phyloP scores from a whole-genome alignment of 768 basidiomycete genomes.

The Dacryopinax primogenitus region DNA sequence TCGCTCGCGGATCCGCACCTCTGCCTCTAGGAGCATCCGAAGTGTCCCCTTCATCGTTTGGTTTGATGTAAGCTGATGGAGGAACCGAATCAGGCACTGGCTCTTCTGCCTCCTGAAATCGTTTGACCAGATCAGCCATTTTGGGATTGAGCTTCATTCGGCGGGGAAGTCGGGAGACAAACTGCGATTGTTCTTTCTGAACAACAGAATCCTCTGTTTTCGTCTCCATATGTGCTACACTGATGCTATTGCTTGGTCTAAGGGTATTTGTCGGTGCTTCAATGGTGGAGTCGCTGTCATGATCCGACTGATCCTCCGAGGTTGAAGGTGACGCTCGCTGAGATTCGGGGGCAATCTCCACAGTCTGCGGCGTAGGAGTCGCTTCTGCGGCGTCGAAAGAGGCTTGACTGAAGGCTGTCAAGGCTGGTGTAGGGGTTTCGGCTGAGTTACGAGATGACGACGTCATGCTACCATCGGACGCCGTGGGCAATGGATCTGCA shows the following conservation, averaged over 20 bases:
- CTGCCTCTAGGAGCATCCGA: constrained; percentile 15
- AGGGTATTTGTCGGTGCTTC: constrained; percentile 25
- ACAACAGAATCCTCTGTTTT: background rate
- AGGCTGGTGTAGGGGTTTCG: background rate
- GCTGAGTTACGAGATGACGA: background rate
- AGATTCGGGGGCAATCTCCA: background rate
- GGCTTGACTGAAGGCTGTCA: background rate
- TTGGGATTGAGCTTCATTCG: constrained; percentile 24
- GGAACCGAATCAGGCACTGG: constrained; percentile 20
- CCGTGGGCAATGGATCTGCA: background rate
- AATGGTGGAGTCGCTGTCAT: constrained; percentile 77
- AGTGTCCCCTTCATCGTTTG: background rate
- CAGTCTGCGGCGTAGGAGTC: background rate
- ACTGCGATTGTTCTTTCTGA: constrained; percentile 9
- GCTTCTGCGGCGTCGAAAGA: background rate
- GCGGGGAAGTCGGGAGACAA: constrained; percentile 26
- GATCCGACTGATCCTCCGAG: constrained; percentile 38
- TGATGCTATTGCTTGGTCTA: background rate
- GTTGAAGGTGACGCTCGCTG: constrained; percentile 3
- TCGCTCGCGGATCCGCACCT: constrained; percentile 27
- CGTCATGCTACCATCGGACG: background rate
- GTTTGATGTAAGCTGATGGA: constrained; percentile 15
- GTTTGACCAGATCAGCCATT: constrained; percentile 74
- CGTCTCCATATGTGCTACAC: background rate
- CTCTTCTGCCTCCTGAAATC: constrained; percentile 79